Base-by-base conservation (phyloP, 2,329 filamentous ascomycete genomes). In the Helicocarpus griseus region DNA sequence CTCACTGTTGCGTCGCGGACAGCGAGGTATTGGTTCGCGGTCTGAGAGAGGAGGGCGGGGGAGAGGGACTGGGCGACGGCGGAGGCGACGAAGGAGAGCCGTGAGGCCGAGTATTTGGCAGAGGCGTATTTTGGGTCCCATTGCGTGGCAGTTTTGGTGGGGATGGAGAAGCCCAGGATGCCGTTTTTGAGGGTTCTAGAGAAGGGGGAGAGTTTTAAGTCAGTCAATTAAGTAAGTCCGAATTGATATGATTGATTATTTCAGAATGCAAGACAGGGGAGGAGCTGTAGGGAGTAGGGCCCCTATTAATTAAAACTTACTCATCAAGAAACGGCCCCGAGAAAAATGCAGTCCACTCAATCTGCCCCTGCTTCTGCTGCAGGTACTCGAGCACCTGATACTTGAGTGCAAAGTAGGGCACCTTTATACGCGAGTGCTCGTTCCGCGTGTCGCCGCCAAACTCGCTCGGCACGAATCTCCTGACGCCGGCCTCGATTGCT, bases 111-210 rank as follows among this genome's bases (percentile, higher is more conserved):
- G 48, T 59, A 58, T 19, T n/a, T 33, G 14, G 54, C 44, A 31
- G 60, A 51, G 21, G 55, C 56, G 21, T 56, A 52, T 29, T 21
- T 52, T 24, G 53, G 57, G 45, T 60, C 50, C 41, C 51, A 57
- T n/a, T 58, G 62, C 17, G 56, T 61, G 14, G 62, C 59, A 24
- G 61, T 60, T 47, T 64, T 58, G 35, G 63, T 53, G 41, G 57
- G 53, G 38, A 66, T 55, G 43, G 65, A 64, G 35, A 60, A 59
- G 53, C 68, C 64, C 54, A 69, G 66, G 41, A 70, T 66, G n/a
- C 52, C 53, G 26, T 13, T 14, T 51, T 50, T 45, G 7, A 54
- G 41, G 41, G 19, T 28, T 35, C 54, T 56, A 35, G 21, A 11
- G n/a, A 43, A 8, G 24, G 7, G 13, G 14, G 36, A 19, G 9